Evolutionary conservation across 1,284 basidiomycete genomes (phyloP), one percentile per base, ranked within the genome.

Genomic region (Microbotryomycetes sp.): DNA sequence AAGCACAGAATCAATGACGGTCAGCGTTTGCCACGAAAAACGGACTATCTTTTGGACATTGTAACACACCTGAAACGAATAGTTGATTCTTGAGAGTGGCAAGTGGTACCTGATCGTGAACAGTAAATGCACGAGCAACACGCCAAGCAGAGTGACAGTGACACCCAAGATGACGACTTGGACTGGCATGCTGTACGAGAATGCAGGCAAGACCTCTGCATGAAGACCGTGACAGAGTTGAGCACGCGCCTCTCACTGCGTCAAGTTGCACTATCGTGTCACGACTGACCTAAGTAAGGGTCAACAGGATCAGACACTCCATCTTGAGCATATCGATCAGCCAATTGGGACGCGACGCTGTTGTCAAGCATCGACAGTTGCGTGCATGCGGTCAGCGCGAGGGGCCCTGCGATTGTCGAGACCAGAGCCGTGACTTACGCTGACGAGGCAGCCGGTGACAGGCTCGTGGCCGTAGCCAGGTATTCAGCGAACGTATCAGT

Each of bases 41-140:
- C 19, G 36, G 19, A 42, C 36, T n/a, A n/a, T n/a, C n/a, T n/a
- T n/a, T n/a, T n/a, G n/a, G 71, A 84, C 36, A 19, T 42, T 42
- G 36, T 12, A 88, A 2, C 85, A 83, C 15, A 96, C 76, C 75
- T 97, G 94, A 30, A 97, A 84, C 61, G 85, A 79, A 75, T 89
- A 98, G 80, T 98, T 98, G 72, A 88, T 82, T 14, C 86, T 86
- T 1, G 92, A 91, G 47, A 98, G 86, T 0, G 92, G 91, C 81
- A 89, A 91, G 77, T 98, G 94, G 72, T 97, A 97, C 74, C 93
- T 90, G 0, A 88, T 87, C 22, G 96, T 97, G 78, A 98, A 97
- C 63, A 92, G 76, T 64, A 98, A 85, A 71, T 97, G 92, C 64
- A 94, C 84, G 71, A 94, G 80, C 30, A 98, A 85, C n/a, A 97